A percentile compares a stretch with the other conserved stretches of the same genome.
Evolutionary conservation across 176 grass and related monocot genomes (phyloP).

Genomic region (Ensete ventricosum): DNA sequence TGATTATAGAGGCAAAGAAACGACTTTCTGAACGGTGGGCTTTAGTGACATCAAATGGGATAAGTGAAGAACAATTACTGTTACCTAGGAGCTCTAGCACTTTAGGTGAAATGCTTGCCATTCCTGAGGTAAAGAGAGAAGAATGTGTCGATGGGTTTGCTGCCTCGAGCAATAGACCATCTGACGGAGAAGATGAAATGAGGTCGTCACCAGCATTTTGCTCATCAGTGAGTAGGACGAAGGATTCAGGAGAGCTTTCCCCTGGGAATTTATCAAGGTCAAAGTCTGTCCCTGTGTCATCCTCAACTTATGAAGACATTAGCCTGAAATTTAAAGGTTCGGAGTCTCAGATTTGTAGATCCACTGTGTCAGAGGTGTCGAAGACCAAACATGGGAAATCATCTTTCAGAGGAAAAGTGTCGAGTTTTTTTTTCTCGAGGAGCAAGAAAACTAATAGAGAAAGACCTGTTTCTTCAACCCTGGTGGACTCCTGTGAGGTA

Average conservation of each 20-base stretch:
- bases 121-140: conserved; percentile 53
- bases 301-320: conserved; percentile 46
- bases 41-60: conserved; percentile 48
- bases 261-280: conserved; percentile 53
- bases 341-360: conserved; percentile 36
- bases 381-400: conserved; percentile 46
- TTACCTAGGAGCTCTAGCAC: conserved; percentile 75
- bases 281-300: conserved; percentile 69
- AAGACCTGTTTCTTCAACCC: conserved; percentile 23
- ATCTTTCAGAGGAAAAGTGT: conserved; percentile 75
- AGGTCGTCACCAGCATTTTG: conserved; percentile 19
- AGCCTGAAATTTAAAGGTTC: conserved; percentile 23
- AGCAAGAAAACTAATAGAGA: conserved; percentile 52
- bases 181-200: conserved; percentile 29
- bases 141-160: background rate
- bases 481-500: conserved; percentile 8
- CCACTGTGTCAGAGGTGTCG: conserved; percentile 16
- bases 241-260: conserved; percentile 26
- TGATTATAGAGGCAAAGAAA: conserved; percentile 78
- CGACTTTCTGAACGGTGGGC: conserved; percentile 85
- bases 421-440: conserved; percentile 74
- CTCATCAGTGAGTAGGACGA: conserved; percentile 21
- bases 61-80: conserved; percentile 33
- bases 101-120: conserved; percentile 85
- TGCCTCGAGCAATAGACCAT: background rate